phyloP scores from a whole-genome alignment of 352 stramenopile genomes.

The Phytophthora lateralis region DNA sequence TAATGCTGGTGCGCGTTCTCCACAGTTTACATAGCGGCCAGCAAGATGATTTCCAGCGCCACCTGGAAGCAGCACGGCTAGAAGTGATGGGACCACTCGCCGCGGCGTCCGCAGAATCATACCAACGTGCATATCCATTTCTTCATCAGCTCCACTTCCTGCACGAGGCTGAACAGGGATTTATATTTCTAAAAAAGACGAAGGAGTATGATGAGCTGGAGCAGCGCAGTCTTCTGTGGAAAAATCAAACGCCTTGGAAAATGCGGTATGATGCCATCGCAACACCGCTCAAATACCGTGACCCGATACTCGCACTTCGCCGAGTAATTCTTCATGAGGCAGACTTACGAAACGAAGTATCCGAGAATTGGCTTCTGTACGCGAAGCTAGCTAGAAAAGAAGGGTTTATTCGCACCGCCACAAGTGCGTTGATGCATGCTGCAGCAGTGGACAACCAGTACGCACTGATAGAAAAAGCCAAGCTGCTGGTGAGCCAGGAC shows the following conservation, averaged over 20 bases:
- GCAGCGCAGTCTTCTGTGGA: conserved; percentile 53
- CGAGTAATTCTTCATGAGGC: conserved; percentile 78
- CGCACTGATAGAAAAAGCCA: conserved; percentile 77
- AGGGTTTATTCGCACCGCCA: conserved; percentile 79
- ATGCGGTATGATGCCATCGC: conserved; percentile 72
- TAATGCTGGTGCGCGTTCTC: conserved; percentile 84
- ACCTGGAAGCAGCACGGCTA: conserved; percentile 65
- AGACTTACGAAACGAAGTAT: conserved; percentile 67
- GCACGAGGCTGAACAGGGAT: conserved; percentile 76
- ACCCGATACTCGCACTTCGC: conserved; percentile 83
- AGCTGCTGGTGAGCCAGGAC: conserved; percentile 81
- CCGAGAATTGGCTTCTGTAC: conserved; percentile 83
- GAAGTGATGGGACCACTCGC: conserved; percentile 77
- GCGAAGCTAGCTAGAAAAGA: conserved; percentile 86
- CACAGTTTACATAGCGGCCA: conserved; percentile 73
- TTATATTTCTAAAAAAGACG: conserved; percentile 53
- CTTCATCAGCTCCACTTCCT: conserved; percentile 81
- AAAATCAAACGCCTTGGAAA: conserved; percentile 69
- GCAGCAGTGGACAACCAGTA: conserved; percentile 80
- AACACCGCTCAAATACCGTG: conserved; percentile 81
- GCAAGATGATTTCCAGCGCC: conserved; percentile 56
- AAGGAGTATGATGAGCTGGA: conserved; percentile 28
- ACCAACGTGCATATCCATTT: conserved; percentile 76
- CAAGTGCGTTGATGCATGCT: conserved; percentile 86
- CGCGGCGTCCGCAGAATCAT: conserved; percentile 75